These are phyloP conservation scores for Panicum virgatum DNA, from an alignment of 202 grass and related monocot genomes.

Conservation along the genomic window DNA sequence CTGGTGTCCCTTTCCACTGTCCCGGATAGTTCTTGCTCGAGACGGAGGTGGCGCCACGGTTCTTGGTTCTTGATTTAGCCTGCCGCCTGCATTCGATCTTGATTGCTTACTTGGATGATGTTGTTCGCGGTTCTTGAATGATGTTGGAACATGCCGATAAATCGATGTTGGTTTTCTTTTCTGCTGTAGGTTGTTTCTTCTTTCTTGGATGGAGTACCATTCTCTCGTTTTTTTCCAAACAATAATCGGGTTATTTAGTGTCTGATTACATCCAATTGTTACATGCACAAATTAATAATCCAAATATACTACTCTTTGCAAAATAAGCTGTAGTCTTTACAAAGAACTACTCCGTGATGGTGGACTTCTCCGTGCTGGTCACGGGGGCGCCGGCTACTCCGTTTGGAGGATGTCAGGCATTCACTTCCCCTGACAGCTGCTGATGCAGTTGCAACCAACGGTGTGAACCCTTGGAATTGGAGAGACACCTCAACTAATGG, in stretches of 20 bases:
- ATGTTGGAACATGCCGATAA: not conserved
- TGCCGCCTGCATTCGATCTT: slow-evolving; percentile 1
- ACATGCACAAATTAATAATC: too few species aligned
- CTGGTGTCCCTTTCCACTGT: not conserved
- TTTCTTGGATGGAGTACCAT: slow-evolving; percentile 22
- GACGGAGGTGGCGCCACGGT: not conserved
- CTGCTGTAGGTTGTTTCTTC: not conserved
- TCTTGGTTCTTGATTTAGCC: slow-evolving; percentile 28
- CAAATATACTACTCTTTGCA: too few species aligned
- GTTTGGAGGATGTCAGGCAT: slow-evolving; percentile 70
- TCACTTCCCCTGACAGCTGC: slow-evolving; percentile 62
- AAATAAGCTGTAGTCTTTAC: too few species aligned
- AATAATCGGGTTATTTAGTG: not conserved
- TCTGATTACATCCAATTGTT: slow-evolving; percentile 9
- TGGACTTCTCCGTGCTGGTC: too few species aligned
- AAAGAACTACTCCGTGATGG: too few species aligned
- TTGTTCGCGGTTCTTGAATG: slow-evolving; percentile 29
- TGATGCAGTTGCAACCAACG: slow-evolving; percentile 73
- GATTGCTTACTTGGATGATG: not conserved
- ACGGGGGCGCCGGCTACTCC: too few species aligned
- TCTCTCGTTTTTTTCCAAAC: not conserved
- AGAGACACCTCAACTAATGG: slow-evolving; percentile 89
- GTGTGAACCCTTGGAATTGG: slow-evolving; percentile 92
- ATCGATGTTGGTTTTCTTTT: not conserved
- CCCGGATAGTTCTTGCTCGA: slow-evolving; percentile 23